Evolutionary conservation across 2,329 filamentous ascomycete genomes (phyloP).

Genomic region (Botryotinia narcissicola): DNA sequence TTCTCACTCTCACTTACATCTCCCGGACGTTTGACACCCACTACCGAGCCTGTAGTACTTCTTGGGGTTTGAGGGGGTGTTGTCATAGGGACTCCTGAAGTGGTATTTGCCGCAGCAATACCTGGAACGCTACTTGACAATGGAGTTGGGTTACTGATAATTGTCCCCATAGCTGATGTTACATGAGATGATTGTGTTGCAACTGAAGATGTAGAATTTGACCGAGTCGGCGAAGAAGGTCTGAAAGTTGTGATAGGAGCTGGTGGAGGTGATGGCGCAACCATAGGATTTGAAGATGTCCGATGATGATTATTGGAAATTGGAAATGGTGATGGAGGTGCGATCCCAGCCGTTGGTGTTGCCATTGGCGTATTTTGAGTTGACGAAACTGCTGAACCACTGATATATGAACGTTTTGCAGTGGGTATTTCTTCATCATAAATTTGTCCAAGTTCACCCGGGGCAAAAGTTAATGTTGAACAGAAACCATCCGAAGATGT

Average conservation of each 20-base stretch:
- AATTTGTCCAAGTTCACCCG: constrained; percentile 79
- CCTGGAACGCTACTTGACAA: constrained; percentile 74
- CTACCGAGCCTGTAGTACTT: constrained; percentile 56
- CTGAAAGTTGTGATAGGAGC: constrained; percentile 52
- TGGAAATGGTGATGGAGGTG: constrained; percentile 57
- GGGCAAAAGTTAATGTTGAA: constrained; percentile 79
- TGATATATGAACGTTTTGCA: constrained; percentile 43
- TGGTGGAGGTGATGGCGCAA: constrained; percentile 58
- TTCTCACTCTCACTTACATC: constrained; percentile 51
- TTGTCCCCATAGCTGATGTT: constrained; percentile 41
- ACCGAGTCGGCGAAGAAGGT: constrained; percentile 75
- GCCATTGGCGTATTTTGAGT: constrained; percentile 67
- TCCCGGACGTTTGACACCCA: constrained; percentile 52
- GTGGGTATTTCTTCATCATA: constrained; percentile 67
- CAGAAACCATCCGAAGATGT: constrained; percentile 99
- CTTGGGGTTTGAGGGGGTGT: constrained; percentile 89
- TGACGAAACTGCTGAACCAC: constrained; percentile 46
- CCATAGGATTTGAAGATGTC: constrained; percentile 53
- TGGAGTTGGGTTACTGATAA: constrained; percentile 75
- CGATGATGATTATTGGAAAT: constrained; percentile 53
- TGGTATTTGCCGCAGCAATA: constrained; percentile 64
- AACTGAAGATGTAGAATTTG: constrained; percentile 81
- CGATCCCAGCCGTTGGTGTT: constrained; percentile 62
- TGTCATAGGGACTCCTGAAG: constrained; percentile 62
- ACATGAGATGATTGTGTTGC: constrained; percentile 59